A percentile compares a stretch with the other conserved stretches of the same genome.
These are phyloP conservation scores for Zoysia pacifica DNA, from an alignment of 176 grass and related monocot species.

Conservation along the genomic window DNA sequence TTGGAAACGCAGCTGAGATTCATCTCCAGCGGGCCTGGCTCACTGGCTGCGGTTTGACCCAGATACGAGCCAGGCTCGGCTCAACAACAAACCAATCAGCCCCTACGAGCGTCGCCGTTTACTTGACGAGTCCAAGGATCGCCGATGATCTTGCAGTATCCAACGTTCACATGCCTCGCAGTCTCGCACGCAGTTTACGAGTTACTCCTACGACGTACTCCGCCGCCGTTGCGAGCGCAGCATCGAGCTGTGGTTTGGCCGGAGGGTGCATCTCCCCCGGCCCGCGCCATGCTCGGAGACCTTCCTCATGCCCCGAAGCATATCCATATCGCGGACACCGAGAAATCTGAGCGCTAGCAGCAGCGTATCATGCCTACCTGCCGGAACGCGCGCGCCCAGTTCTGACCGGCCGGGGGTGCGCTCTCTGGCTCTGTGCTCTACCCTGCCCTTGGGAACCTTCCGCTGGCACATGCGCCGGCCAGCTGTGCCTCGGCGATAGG, in stretches of 20 bases:
- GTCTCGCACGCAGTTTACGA: not conserved
- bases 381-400: conserved; percentile 14
- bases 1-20: too few species aligned
- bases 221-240: not conserved
- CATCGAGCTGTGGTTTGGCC: conserved; percentile 36
- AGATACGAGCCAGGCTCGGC: too few species aligned
- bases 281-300: not conserved
- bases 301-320: conserved; percentile 13
- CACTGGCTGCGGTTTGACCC: too few species aligned
- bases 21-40: too few species aligned
- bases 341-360: not conserved
- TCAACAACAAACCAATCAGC: too few species aligned
- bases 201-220: not conserved
- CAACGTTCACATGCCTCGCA: not conserved
- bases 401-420: not conserved
- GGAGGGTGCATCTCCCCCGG: conserved; percentile 10
- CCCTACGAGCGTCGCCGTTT: not conserved
- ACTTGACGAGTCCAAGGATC: not conserved
- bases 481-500: conserved; percentile 33
- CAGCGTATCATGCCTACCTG: too few species aligned
- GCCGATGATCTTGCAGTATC: conserved; percentile 8
- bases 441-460: conserved; percentile 39
- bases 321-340: conserved; percentile 14
- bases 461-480: conserved; percentile 25
- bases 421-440: not conserved